Evolutionary conservation across 2,329 filamentous ascomycete genomes (phyloP), one percentile per base, ranked within the genome.

Genomic region (Diaporthe sp.): DNA sequence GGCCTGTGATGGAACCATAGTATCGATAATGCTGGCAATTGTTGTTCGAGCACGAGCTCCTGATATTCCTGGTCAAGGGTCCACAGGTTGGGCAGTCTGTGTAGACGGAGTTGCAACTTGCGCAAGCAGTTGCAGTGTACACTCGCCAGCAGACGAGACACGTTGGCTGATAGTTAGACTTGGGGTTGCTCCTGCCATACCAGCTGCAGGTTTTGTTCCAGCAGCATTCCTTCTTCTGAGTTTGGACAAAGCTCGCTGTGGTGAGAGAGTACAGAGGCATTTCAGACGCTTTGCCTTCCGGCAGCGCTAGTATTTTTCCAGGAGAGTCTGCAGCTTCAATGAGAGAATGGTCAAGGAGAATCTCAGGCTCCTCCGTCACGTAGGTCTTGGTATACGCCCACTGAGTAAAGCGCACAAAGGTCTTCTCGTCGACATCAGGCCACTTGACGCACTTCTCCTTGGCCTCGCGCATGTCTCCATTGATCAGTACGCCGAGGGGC

Each of bases 361-460:
- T 77, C 1, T 67, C 72, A 5, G 77, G 75, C 12, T 76, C 69
- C 5, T 71, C 72, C 9, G 77, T 42, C 4, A 37, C 44, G 42
- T 78, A 78, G 12, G 42, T 53, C 12, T 55, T 19, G 0, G 72
- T 72, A 61, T 78, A 78, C 17, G 77, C 77, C 77, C 75, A 78
- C 37, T 76, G 58, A 4, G 42, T 37, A 28, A 78, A 77, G 1
- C 72, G 75, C 15, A 77, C 59, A 28, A 78, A 78, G 0, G 74
- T 76, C 7, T 75, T 39, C 34, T 77, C 74, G 5, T 78, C 77
- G 15, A 78, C 25, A 37, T 78, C 77, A 3, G 76, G 73, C 77
- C 77, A 78, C 3, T 72, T 13, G 4, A 78, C 67, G 28, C 67
- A n/a, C 15, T 53, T 46, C 37, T 76, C 72, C 19, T 57, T n/a